These are phyloP conservation scores for Tetracladium marchalianum DNA, from an alignment of 495 filamentous ascomycete species.

Conservation along the genomic window DNA sequence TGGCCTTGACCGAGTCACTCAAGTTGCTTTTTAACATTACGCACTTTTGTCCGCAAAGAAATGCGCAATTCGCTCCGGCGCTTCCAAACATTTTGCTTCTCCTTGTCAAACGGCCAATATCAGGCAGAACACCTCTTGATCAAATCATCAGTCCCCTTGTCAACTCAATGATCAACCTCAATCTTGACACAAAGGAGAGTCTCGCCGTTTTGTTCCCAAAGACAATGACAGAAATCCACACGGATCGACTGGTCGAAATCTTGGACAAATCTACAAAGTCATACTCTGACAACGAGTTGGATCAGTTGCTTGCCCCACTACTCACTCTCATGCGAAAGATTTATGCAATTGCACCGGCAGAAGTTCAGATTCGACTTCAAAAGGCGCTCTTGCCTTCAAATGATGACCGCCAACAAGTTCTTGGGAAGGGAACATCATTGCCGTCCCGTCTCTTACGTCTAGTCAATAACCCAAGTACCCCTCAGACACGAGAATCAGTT, in stretches of 20 bases:
- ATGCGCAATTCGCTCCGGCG: conserved; percentile 50
- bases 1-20: conserved; percentile 74
- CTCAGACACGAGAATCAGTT: conserved; percentile 64
- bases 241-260: conserved; percentile 63
- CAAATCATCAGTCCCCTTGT: conserved; percentile 48
- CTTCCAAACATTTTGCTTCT: conserved; percentile 67
- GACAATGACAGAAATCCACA: conserved; percentile 46
- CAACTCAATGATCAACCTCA: conserved; percentile 72
- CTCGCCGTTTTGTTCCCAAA: conserved; percentile 54
- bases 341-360: conserved; percentile 61
- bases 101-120: conserved; percentile 35
- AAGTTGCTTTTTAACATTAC: conserved; percentile 87
- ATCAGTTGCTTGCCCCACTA: conserved; percentile 58
- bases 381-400: conserved; percentile 66
- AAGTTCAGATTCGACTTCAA: conserved; percentile 52
- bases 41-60: conserved; percentile 53
- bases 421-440: conserved; percentile 66
- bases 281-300: conserved; percentile 57
- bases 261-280: conserved; percentile 52
- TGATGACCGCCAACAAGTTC: conserved; percentile 62
- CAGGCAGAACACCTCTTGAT: conserved; percentile 28
- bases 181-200: conserved; percentile 37
- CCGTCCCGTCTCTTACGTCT: conserved; percentile 69
- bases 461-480: conserved; percentile 60
- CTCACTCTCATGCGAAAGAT: conserved; percentile 60